phyloP scores from a whole-genome alignment of 1,284 basidiomycete genomes.

The Sanghuangporus weigelae region DNA sequence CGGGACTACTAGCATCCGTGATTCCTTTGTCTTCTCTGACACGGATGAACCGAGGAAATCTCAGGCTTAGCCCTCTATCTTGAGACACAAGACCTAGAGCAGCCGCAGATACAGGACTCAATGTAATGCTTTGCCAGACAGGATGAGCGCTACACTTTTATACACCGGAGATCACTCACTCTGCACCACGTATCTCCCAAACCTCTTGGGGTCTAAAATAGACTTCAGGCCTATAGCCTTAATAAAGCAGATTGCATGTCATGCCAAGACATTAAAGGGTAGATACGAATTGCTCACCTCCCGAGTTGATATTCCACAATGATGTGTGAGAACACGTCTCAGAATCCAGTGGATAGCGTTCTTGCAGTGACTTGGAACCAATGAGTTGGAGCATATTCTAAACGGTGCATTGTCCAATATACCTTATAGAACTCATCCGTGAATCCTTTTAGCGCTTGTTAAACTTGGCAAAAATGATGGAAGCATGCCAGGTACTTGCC shows the following conservation, averaged over 20 bases:
- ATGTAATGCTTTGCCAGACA: slow-evolving; percentile 58
- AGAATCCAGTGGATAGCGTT: slow-evolving; percentile 60
- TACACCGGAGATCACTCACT: slow-evolving; percentile 42
- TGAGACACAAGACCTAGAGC: slow-evolving; percentile 65
- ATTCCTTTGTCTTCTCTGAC: slow-evolving; percentile 76
- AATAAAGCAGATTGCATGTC: slow-evolving; percentile 11
- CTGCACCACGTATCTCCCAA: slow-evolving; percentile 90
- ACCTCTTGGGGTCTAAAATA: slow-evolving; percentile 86
- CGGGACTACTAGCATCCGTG: slow-evolving; percentile 74
- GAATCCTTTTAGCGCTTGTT: slow-evolving; percentile 53
- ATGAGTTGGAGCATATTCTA: not conserved
- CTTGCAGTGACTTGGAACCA: slow-evolving; percentile 45
- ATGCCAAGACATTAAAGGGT: slow-evolving; percentile 1
- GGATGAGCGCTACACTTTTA: not conserved
- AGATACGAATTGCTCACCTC: slow-evolving; percentile 39
- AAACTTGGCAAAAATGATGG: not conserved
- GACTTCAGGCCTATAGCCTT: slow-evolving; percentile 73
- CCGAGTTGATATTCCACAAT: slow-evolving; percentile 64
- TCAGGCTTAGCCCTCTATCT: slow-evolving; percentile 71
- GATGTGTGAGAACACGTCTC: slow-evolving; percentile 59
- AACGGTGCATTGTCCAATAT: slow-evolving; percentile 17
- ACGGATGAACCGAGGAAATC: slow-evolving; percentile 87
- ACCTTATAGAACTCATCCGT: slow-evolving; percentile 85
- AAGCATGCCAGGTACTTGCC: slow-evolving; percentile 35
- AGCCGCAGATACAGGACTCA: slow-evolving; percentile 86